Evolutionary conservation across 352 stramenopile genomes (phyloP).

Genomic region (Pythium apleroticum): DNA sequence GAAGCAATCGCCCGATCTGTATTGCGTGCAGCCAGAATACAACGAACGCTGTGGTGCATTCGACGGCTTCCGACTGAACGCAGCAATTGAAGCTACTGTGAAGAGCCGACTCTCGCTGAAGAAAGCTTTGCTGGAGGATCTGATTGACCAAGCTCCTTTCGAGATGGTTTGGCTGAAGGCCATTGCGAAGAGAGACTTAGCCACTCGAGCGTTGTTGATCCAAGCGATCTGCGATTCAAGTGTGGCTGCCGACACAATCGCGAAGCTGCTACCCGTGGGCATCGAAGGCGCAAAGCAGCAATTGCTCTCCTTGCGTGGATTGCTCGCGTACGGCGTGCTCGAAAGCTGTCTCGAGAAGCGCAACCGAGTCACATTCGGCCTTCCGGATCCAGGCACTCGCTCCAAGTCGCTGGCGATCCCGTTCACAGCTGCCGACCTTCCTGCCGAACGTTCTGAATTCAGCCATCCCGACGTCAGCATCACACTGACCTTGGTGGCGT

Average conservation of each 20-base stretch:
- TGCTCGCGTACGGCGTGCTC: constrained; percentile 74
- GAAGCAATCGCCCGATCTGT: constrained; percentile 31
- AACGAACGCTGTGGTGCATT: constrained; percentile 28
- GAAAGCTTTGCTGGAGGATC: constrained; percentile 48
- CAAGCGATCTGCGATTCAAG: constrained; percentile 34
- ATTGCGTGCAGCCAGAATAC: constrained; percentile 39
- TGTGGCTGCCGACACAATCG: constrained; percentile 23
- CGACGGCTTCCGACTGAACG: constrained; percentile 44
- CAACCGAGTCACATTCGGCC: constrained; percentile 75
- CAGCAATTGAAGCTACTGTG: constrained; percentile 10
- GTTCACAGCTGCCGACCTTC: constrained; percentile 72
- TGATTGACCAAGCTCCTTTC: constrained; percentile 60
- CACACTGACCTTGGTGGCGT: constrained; percentile 17
- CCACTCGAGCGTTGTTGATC: constrained; percentile 29
- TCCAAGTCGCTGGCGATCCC: constrained; percentile 80
- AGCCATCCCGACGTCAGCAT: constrained; percentile 21
- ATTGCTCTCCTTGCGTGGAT: constrained; percentile 67
- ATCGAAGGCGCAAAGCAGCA: constrained; percentile 33
- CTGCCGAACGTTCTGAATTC: constrained; percentile 20
- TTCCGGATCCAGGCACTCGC: constrained; percentile 39
- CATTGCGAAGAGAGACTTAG: constrained; percentile 15
- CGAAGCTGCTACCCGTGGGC: constrained; percentile 17
- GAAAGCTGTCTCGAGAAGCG: constrained; percentile 83
- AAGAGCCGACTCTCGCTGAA: constrained; percentile 29
- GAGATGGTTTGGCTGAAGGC: constrained; percentile 65